A percentile compares a stretch with the other conserved stretches of the same genome.
Conservation (phyloP, 495 filamentous ascomycete species). For the Neurospora sp. region DNA sequence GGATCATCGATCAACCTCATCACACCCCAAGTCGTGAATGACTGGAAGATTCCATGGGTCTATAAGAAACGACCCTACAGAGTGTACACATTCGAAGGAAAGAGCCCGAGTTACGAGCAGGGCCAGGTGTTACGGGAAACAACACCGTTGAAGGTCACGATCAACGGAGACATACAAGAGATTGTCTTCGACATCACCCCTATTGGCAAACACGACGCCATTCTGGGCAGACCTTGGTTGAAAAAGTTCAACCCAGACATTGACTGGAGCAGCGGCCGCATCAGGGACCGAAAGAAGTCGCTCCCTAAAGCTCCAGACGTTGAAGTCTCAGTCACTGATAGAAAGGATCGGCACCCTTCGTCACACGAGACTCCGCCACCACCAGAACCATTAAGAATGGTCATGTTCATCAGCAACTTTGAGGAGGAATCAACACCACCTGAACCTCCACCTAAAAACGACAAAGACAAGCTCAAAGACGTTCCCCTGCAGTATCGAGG, state of each 20-base stretch:
- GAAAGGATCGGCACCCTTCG: background rate
- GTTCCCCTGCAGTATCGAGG: background rate
- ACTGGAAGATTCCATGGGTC: background rate
- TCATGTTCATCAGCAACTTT: background rate
- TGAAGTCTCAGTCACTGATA: background rate
- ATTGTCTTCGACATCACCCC: background rate
- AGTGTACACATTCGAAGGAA: background rate
- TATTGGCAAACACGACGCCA: background rate
- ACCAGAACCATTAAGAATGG: background rate
- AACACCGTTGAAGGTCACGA: background rate
- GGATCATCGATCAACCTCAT: background rate
- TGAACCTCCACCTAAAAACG: background rate
- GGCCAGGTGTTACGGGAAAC: background rate
- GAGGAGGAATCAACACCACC: background rate
- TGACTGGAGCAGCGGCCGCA: background rate
- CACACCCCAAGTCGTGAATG: background rate
- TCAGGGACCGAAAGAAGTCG: background rate
- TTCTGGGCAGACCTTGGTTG: background rate
- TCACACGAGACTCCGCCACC: background rate
- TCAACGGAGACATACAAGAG: background rate
- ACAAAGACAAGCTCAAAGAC: background rate
- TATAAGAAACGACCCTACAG: background rate
- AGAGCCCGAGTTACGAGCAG: background rate
- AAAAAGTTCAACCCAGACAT: background rate
- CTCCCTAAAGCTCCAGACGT: background rate